Evolutionary conservation across 2,329 filamentous ascomycete genomes (phyloP).

Genomic region (Ceratocystis variospora): DNA sequence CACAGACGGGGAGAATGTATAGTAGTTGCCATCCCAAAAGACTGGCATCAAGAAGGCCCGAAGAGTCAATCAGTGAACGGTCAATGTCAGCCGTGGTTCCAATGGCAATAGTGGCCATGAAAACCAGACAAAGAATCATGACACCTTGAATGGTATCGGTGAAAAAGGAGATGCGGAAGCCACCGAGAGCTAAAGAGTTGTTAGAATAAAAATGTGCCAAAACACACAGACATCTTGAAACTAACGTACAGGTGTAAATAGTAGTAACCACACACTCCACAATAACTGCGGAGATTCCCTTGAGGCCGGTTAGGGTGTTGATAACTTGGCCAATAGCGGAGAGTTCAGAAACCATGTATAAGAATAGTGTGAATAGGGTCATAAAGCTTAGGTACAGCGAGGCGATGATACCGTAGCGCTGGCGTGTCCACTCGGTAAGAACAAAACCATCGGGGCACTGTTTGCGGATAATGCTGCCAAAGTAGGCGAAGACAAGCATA

Average conservation of each 20-base stretch:
- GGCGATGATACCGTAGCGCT: slow-evolving; percentile 57
- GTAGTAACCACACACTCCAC: slow-evolving; percentile 67
- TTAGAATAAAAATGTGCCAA: neutral
- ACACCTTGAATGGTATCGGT: slow-evolving; percentile 70
- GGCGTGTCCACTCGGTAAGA: slow-evolving; percentile 69
- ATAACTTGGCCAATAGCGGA: slow-evolving; percentile 71
- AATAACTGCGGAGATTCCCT: slow-evolving; percentile 62
- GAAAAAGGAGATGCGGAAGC: slow-evolving; percentile 71
- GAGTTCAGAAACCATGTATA: slow-evolving; percentile 78
- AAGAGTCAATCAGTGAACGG: slow-evolving; percentile 50
- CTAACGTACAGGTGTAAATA: slow-evolving; percentile 58
- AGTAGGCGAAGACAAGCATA: slow-evolving; percentile 56
- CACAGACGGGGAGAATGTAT: slow-evolving; percentile 69
- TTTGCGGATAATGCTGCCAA: slow-evolving; percentile 63
- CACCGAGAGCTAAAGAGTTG: slow-evolving; percentile 51
- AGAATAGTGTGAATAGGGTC: slow-evolving; percentile 66
- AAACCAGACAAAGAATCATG: slow-evolving; percentile 62
- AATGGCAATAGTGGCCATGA: slow-evolving; percentile 65
- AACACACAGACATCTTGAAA: neutral
- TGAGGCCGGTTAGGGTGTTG: slow-evolving; percentile 56
- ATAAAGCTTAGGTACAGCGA: slow-evolving; percentile 64
- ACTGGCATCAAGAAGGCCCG: slow-evolving; percentile 52
- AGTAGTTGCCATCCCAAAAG: slow-evolving; percentile 73
- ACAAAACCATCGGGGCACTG: slow-evolving; percentile 77
- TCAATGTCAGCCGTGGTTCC: slow-evolving; percentile 63